phyloP scores from a whole-genome alignment of 75 land plant genomes.

The Sequoiadendron giganteum region DNA sequence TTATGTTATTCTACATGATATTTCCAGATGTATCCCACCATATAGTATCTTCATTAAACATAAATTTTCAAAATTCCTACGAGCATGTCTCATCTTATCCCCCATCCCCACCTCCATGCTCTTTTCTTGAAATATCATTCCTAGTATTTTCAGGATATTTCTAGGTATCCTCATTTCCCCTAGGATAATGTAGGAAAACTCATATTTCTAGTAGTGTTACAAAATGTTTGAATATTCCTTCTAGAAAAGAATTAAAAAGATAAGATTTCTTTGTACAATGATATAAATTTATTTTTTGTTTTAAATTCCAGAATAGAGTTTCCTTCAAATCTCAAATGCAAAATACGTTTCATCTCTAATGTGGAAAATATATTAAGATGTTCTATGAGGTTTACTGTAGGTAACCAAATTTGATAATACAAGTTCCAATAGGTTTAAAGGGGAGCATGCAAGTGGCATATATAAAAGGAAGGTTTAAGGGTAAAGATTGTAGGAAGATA shows the following conservation, averaged over 20 bases:
- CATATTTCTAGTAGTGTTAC: background rate
- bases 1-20: constrained; percentile 41
- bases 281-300: too few relatives aligned
- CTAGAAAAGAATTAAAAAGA: background rate
- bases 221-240: background rate
- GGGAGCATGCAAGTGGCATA: background rate
- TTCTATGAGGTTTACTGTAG: background rate
- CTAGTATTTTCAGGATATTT: too few relatives aligned
- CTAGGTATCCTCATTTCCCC: too few relatives aligned
- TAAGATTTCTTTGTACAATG: too few relatives aligned
- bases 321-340: background rate
- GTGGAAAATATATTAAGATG: background rate
- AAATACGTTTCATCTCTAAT: background rate
- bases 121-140: too few relatives aligned
- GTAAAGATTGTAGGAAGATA: background rate
- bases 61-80: too few relatives aligned
- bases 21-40: too few relatives aligned
- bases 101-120: too few relatives aligned
- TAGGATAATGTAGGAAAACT: too few relatives aligned
- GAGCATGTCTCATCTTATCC: too few relatives aligned
- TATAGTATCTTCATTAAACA: too few relatives aligned
- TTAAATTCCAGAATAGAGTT: too few relatives aligned
- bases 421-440: background rate
- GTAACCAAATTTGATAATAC: background rate
- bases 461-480: background rate